Base-by-base conservation (phyloP, 495 filamentous ascomycete species). In the Evansstolkia leycettana region DNA sequence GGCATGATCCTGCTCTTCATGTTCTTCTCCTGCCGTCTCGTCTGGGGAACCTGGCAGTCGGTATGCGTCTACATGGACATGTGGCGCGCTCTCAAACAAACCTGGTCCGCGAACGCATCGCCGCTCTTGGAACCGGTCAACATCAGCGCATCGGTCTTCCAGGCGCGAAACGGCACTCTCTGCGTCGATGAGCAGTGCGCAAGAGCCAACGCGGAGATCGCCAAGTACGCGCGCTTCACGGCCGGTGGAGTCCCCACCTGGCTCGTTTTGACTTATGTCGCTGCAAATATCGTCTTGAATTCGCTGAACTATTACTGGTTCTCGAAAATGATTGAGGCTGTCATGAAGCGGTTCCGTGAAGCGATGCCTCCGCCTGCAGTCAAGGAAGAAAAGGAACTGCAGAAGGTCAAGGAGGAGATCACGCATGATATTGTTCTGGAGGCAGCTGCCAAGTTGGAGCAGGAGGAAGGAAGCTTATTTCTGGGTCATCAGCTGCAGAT, bases 301-400 rank as follows among this genome's bases (percentile, higher is more conserved):
- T 65, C 71, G 33, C 63, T 98, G 31, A 98, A 98, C 58, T 87
- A 86, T 55, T 88, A 78, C 63, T 98, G 90, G 90, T 96, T 94
- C 57, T 76, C 77, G 39, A 90, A 89, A 70, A 98, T 98, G 90
- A 83, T 98, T 40, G 73, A 82, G 43, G 84, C 90, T 16, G 78
- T 98, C 11, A 63, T 79, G 41, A 92, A 90, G 67, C 70, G 90
- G 15, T 98, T 98, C 56, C 72, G 79, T n/a, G 36, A 38, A 6
- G 56, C 58, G 0, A 39, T 41, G 20, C 41, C 47, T 11, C 18
- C 31, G 12, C 9, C 29, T 12, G 40, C n/a, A 7, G 39, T 17
- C 3, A 33, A 38, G 37, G 45, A 51, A 42, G 29, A 32, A 19
- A 29, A 51, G 26, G 34, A 23, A 2, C 18, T 31, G 17, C 32